Evolutionary conservation across 2,329 filamentous ascomycete genomes (phyloP), one percentile per base, ranked within the genome.

Genomic region (Allantophomopsis lycopodina): DNA sequence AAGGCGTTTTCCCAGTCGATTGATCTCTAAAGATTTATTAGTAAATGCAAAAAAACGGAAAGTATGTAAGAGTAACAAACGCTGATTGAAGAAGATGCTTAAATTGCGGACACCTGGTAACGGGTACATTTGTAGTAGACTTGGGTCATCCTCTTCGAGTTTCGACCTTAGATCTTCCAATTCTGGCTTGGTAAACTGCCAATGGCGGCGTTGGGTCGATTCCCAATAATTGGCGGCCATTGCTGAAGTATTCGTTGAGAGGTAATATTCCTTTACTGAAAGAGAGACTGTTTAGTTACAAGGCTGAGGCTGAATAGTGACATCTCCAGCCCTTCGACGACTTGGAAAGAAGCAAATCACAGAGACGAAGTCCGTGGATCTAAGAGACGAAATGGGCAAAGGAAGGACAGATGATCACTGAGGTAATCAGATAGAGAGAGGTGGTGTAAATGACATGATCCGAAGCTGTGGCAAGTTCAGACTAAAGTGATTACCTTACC

Each of bases 201-300:
- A 98, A 64, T 83, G 76, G 50, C 78, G 81, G 50, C 81, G 76
- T 63, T 98, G 91, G 18, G 86, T 91, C 40, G 91, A 96, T 47
- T 86, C 82, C 88, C 88, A 98, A 65, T 89, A 98, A 62, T 89
- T 95, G 56, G 88, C 84, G 28, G 89, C 85, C 89, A 95, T 95
- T 34, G 23, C 11, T 8, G 23, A 28, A 28, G 23, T 28, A 10
- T 28, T 28, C 8, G 23, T 10, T 28, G 23, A 12, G 8, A 3
- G 23, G 23, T 28, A 10, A 10, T 28, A 12, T n/a, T n/a, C 11
- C 23, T 28, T 28, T 12, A 10, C 23, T 28, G 4, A 8, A 28
- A 28, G 23, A 28, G 23, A 28, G 7, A 8, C 23, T 28, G 8
- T 28, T 28, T 10, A 12, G 10, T 28, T 28, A 10, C 23, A 28